Evolutionary conservation across 495 filamentous ascomycete genomes (phyloP).

Genomic region (Trichocladium uniseriatum): DNA sequence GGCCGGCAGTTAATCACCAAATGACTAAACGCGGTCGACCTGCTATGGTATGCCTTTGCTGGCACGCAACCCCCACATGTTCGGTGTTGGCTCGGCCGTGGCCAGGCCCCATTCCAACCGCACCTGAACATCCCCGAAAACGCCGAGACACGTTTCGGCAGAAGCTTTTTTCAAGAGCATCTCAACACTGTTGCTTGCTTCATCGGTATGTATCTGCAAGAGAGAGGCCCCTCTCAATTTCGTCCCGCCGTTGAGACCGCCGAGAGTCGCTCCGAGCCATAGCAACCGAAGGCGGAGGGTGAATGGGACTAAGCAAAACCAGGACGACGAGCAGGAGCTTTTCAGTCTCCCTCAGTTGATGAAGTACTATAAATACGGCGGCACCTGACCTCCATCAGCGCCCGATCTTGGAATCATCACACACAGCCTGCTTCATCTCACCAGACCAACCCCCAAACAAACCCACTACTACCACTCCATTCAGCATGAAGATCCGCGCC

Average conservation of each 20-base stretch:
- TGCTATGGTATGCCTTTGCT: too few relatives aligned
- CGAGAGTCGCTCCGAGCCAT: constrained; percentile 10
- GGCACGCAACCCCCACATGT: not conserved
- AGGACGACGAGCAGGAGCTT: too few relatives aligned
- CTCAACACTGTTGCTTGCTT: not conserved
- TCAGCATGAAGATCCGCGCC: constrained; percentile 15
- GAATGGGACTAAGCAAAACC: not conserved
- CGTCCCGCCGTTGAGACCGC: not conserved
- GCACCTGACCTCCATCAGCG: not conserved
- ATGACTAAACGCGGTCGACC: too few relatives aligned
- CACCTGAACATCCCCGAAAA: not conserved
- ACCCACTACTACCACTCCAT: not conserved
- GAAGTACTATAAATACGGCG: constrained; percentile 6
- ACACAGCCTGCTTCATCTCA: not conserved
- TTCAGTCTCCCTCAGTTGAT: not conserved
- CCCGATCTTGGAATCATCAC: not conserved
- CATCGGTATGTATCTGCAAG: constrained; percentile 1
- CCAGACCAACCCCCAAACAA: not conserved
- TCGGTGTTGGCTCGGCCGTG: not conserved
- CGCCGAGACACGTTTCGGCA: not conserved
- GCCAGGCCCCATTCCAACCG: constrained; percentile 2
- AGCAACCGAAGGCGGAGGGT: not conserved
- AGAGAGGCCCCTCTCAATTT: not conserved
- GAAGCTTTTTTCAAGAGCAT: not conserved
- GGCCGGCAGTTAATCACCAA: too few relatives aligned